Base-by-base conservation (phyloP, 202 grass and related monocot genomes). In the Brachypodium distachyon region DNA sequence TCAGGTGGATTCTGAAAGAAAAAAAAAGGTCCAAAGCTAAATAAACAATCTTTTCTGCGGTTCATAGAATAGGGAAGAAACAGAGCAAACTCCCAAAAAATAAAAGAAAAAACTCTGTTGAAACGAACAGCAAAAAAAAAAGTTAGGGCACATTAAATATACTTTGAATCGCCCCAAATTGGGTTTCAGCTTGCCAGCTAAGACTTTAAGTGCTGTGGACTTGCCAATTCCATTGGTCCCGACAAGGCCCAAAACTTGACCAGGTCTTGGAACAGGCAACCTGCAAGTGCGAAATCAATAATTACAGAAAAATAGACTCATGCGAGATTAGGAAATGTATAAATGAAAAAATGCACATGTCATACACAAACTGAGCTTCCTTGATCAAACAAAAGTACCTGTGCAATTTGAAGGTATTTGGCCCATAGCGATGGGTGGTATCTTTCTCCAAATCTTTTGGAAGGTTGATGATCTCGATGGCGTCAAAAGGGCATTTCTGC, bases 401-500 rank as follows among this genome's bases (percentile, higher is more conserved):
- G 42, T 99, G 96, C 54, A 99, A 70, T 53, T 99, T 99, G 77
- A 99, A 99, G 67, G 89, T 95, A 58, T 99, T 99, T 58, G 96
- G 96, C 41, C 96, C 96, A 90, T 99, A 99, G 52, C 91, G 87
- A 67, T 99, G 96, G 28, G 92, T 99, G 37, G 96, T 99, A 76
- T 95, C 96, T 84, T 95, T 98, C 42, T 85, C 92, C 72, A 99
- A 42, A 74, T 95, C 96, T 72, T 99, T 99, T 43, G 96, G 96
- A 47, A 99, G 86, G 75, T 99, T 99, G 50, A 99, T 95, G 61
- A 99, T 99, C 41, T 95, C 87, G 78, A 99, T 99, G 39, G 96
- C 92, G 61, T 93, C 91, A 76, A 99, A 99, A 16, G 96, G 96
- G 12, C 92, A 99, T 99, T 99, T 99, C 92, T 99, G 83, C 70